These are phyloP conservation scores for Annulohypoxylon nitens DNA, from an alignment of 495 filamentous ascomycete species.

Conservation along the genomic window DNA sequence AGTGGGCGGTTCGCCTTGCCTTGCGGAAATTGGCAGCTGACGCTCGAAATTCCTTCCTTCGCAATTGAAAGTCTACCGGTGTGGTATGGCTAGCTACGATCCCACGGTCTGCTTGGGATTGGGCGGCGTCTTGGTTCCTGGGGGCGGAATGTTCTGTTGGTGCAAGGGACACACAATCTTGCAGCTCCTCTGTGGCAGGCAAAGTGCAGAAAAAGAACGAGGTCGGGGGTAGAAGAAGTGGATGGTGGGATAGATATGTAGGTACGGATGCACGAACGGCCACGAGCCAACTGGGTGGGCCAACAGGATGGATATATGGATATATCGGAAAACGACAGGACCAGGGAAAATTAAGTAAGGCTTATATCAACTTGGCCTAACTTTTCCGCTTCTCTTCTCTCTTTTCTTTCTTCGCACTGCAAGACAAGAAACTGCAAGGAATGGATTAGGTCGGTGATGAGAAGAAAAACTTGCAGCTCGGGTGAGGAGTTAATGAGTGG, in stretches of 20 bases:
- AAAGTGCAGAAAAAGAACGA: conserved; percentile 25
- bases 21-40: conserved; percentile 12
- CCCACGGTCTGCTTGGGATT: conserved; percentile 11
- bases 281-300: conserved; percentile 38
- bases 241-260: conserved; percentile 45
- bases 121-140: conserved; percentile 27
- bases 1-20: conserved; percentile 13
- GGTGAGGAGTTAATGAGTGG: conserved; percentile 43
- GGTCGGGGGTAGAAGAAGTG: conserved; percentile 36
- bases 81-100: conserved; percentile 15
- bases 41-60: conserved; percentile 18
- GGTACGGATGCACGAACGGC: conserved; percentile 46
- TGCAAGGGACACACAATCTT: conserved; percentile 31
- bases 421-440: conserved; percentile 45
- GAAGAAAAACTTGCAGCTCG: conserved; percentile 38
- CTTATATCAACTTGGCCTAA: conserved; percentile 21
- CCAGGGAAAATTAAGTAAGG: conserved; percentile 17
- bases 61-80: conserved; percentile 24
- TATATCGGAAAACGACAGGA: conserved; percentile 36
- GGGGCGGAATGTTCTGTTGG: conserved; percentile 23
- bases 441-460: conserved; percentile 47
- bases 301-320: conserved; percentile 7
- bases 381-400: neutral
- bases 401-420: conserved; percentile 34
- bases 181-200: conserved; percentile 32